Percentiles rank a stretch among this genome's conserved stretches.
Evolutionary conservation across 176 grass and related monocot genomes (phyloP).

Genomic region (Aegilops tauschii): DNA sequence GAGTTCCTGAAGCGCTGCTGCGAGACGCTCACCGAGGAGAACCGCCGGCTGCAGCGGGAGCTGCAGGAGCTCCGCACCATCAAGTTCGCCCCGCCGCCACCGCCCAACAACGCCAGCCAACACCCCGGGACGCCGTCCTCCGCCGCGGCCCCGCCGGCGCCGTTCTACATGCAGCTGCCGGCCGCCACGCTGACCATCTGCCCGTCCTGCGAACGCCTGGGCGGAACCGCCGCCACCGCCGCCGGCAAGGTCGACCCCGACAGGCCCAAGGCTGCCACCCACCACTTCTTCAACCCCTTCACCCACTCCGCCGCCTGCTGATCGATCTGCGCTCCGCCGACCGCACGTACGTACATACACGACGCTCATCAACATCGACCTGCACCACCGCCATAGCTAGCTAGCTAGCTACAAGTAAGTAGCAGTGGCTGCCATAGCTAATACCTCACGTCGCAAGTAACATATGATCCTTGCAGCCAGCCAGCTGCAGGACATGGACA

Average conservation of each 20-base stretch:
- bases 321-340: conserved; percentile 3
- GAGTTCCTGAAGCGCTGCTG: conserved; percentile 90
- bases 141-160: not conserved
- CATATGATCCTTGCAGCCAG: not conserved
- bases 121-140: not conserved
- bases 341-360: not conserved
- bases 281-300: conserved; percentile 92
- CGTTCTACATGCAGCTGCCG: conserved; percentile 79
- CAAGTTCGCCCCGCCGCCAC: conserved; percentile 39
- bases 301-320: conserved; percentile 85
- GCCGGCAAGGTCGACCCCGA: conserved; percentile 36
- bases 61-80: conserved; percentile 69
- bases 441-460: conserved; percentile 40
- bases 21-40: conserved; percentile 89
- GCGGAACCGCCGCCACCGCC: conserved; percentile 23
- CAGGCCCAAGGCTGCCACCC: conserved; percentile 46
- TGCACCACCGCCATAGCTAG: not conserved
- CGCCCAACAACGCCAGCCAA: not conserved
- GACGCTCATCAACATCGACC: not conserved
- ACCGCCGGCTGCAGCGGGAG: conserved; percentile 80
- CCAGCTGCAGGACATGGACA: not conserved
- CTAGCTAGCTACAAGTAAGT: not conserved
- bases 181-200: conserved; percentile 66
- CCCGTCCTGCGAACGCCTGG: conserved; percentile 79
- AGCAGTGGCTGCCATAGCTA: not conserved